Percentiles rank a stretch among this genome's conserved stretches.
Conservation (phyloP, 805 yeast genomes). For the Yamadazyma takamatsuzukensis region DNA sequence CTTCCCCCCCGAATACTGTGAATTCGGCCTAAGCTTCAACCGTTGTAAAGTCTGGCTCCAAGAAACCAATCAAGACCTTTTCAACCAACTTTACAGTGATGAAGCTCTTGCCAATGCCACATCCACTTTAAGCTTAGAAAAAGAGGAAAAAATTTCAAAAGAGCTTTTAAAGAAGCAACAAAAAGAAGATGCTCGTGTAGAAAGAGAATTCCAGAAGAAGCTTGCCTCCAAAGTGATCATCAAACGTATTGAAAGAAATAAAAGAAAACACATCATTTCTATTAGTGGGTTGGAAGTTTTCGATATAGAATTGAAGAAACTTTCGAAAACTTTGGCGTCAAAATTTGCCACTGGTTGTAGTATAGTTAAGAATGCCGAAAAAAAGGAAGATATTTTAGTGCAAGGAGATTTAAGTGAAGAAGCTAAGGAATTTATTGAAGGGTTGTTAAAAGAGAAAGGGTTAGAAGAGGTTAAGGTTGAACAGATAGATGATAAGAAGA, state of each 20-base stretch:
- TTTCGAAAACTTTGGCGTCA: constrained; percentile 88
- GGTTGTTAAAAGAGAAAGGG: constrained; percentile 75
- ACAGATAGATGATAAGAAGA: constrained; percentile 76
- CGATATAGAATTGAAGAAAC: constrained; percentile 83
- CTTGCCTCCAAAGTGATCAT: constrained; percentile 76
- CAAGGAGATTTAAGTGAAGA: constrained; percentile 96
- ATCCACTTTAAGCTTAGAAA: constrained; percentile 64
- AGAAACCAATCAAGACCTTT: constrained; percentile 55
- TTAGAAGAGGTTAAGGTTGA: constrained; percentile 85
- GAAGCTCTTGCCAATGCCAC: constrained; percentile 55
- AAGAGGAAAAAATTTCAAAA: constrained; percentile 76
- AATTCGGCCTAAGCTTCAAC: constrained; percentile 77
- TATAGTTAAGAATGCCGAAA: constrained; percentile 84
- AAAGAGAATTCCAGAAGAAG: constrained; percentile 75
- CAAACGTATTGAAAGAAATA: constrained; percentile 86
- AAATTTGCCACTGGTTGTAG: constrained; percentile 96
- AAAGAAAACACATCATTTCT: constrained; percentile 82
- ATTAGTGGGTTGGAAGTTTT: constrained; percentile 86
- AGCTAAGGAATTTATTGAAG: constrained; percentile 71
- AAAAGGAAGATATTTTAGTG: constrained; percentile 85
- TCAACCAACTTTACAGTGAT: constrained; percentile 55
- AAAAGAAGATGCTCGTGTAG: constrained; percentile 80
- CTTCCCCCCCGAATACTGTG: constrained; percentile 90
- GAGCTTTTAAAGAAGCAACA: constrained; percentile 82
- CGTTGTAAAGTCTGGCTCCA: constrained; percentile 83